Evolutionary conservation across 2,329 filamentous ascomycete species (phyloP).

Genomic region (Diaporthe australafricana): DNA sequence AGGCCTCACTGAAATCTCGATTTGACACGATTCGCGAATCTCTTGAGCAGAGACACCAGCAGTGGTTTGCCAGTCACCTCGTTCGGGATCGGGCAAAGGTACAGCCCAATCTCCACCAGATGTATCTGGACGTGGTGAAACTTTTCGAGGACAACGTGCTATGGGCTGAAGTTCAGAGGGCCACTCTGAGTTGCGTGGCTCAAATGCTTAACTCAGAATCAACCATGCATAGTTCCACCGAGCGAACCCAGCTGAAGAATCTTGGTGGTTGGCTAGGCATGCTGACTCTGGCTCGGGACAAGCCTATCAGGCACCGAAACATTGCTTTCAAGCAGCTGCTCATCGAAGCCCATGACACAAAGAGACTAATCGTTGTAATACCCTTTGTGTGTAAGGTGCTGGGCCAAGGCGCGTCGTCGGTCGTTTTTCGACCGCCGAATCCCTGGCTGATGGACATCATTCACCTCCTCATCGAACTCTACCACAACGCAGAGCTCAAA

Average conservation of each 20-base stretch:
- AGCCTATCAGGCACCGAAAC: slow-evolving; percentile 95
- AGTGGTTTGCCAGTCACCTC: slow-evolving; percentile 96
- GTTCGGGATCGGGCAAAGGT: slow-evolving; percentile 97
- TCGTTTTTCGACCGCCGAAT: slow-evolving; percentile 93
- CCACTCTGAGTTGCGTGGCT: slow-evolving; percentile 89
- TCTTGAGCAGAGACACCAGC: slow-evolving; percentile 83
- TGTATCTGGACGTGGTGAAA: slow-evolving; percentile 91
- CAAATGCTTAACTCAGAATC: slow-evolving; percentile 91
- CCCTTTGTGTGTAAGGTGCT: slow-evolving; percentile 98
- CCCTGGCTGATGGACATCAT: slow-evolving; percentile 99
- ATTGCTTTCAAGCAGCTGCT: slow-evolving; percentile 97
- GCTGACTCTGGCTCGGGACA: slow-evolving; percentile 90
- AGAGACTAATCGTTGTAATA: slow-evolving; percentile 90
- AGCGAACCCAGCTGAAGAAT: slow-evolving; percentile 91
- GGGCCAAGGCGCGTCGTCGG: slow-evolving; percentile 84
- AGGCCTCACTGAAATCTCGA: slow-evolving; percentile 87
- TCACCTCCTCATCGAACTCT: slow-evolving; percentile 89
- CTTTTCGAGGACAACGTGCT: slow-evolving; percentile 83
- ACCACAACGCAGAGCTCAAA: slow-evolving; percentile 92
- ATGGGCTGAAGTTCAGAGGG: slow-evolving; percentile 90
- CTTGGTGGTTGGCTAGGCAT: slow-evolving; percentile 94
- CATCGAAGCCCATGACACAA: slow-evolving; percentile 92
- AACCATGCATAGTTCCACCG: slow-evolving; percentile 85
- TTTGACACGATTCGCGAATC: slow-evolving; percentile 83
- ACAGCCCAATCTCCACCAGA: slow-evolving; percentile 94